Percentiles rank a stretch among this genome's conserved stretches.
These are phyloP conservation scores for Irpex sp. DNA, from an alignment of 1,284 basidiomycete genomes.

Conservation along the genomic window DNA sequence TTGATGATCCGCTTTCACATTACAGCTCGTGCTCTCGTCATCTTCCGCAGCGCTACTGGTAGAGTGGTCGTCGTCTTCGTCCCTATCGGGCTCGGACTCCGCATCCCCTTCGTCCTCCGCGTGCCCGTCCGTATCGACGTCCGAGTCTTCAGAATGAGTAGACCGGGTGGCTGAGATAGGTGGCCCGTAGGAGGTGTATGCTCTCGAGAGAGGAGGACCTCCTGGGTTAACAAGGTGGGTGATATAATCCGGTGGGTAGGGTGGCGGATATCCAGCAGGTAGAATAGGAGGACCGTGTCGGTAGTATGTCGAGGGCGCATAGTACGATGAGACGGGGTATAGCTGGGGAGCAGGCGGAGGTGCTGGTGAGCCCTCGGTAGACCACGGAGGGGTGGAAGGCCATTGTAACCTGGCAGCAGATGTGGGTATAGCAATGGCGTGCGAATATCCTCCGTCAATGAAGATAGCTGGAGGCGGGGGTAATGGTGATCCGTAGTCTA, in stretches of 20 bases:
- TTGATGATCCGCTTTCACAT: neutral
- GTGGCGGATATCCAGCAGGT: conserved; percentile 15
- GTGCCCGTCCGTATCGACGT: neutral
- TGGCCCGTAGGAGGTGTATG: neutral
- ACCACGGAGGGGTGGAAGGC: conserved; percentile 32
- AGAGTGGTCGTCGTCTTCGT: neutral
- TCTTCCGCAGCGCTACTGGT: neutral
- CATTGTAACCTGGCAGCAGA: conserved; percentile 46
- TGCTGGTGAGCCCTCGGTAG: conserved; percentile 27
- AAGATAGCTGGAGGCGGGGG: conserved; percentile 23
- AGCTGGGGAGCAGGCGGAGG: conserved; percentile 27
- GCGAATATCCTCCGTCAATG: conserved; percentile 31
- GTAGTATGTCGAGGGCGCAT: conserved; percentile 47
- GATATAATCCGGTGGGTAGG: conserved; percentile 11
- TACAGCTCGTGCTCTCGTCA: neutral
- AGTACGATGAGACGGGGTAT: conserved; percentile 35
- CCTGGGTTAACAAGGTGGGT: conserved; percentile 4
- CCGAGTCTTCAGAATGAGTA: neutral
- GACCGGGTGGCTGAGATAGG: neutral
- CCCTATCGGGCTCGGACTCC: neutral
- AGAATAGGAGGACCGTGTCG: conserved; percentile 30
- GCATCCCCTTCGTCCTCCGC: neutral
- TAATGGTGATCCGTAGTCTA: conserved; percentile 17
- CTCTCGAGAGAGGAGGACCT: neutral
- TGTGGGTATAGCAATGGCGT: conserved; percentile 45